phyloP scores from a whole-genome alignment of 495 filamentous ascomycete species.

The Elasticomyces elasticus region DNA sequence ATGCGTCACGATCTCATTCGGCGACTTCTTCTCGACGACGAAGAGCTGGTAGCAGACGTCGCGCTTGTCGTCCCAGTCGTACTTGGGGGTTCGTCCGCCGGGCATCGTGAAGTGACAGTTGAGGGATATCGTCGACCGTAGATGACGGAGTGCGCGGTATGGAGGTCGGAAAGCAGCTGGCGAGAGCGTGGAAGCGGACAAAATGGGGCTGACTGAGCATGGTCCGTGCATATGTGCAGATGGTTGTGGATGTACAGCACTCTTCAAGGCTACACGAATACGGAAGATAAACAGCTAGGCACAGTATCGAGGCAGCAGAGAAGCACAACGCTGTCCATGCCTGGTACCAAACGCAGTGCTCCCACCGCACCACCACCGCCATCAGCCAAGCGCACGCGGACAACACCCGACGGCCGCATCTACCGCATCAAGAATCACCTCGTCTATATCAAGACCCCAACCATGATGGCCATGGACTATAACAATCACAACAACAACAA shows the following conservation, averaged over 20 bases:
- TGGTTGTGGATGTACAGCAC: no score
- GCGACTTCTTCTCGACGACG: slow-evolving; percentile 10
- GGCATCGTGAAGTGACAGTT: no score
- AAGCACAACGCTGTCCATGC: not conserved
- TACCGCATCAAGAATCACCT: not conserved
- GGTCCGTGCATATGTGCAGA: no score
- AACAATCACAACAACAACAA: not conserved
- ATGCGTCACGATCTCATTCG: slow-evolving; percentile 8
- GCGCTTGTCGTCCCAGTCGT: slow-evolving; percentile 22
- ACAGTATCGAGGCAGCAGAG: no score
- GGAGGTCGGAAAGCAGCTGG: not conserved
- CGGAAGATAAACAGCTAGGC: no score
- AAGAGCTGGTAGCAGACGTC: slow-evolving; percentile 20
- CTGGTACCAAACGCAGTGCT: not conserved
- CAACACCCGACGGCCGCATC: not conserved
- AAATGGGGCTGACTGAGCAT: no score
- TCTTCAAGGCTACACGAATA: no score
- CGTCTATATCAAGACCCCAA: not conserved
- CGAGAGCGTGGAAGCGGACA: not conserved
- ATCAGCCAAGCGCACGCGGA: not conserved
- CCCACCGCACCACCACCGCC: not conserved
- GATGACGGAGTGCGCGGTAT: not conserved
- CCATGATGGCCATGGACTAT: no score
- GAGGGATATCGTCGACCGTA: not conserved
- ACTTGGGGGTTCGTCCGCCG: slow-evolving; percentile 4